Evolutionary conservation across 2,329 filamentous ascomycete genomes (phyloP).

Genomic region (Sporothrix luriei): DNA sequence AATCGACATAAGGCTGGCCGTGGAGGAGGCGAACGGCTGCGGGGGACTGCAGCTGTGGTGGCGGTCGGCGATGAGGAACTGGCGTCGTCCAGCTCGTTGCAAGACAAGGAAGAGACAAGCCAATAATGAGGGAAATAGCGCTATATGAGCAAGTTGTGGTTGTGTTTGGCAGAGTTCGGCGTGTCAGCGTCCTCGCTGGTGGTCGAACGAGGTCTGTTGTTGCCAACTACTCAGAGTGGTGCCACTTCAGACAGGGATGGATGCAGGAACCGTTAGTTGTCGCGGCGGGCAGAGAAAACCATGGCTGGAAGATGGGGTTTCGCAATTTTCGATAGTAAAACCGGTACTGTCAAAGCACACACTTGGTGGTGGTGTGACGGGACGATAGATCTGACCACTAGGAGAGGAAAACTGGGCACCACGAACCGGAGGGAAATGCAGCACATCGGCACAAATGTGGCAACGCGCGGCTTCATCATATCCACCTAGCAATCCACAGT

Average conservation of each 20-base stretch:
- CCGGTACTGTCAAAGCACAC: slow-evolving; percentile 22
- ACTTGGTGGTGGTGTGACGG: slow-evolving; percentile 8
- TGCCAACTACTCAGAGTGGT: slow-evolving; percentile 12
- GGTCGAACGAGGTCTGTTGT: slow-evolving; percentile 9
- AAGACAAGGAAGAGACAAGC: background rate
- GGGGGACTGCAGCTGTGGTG: too few species aligned
- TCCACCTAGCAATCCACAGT: too few species aligned
- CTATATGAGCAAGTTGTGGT: background rate
- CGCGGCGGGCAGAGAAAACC: slow-evolving; percentile 2
- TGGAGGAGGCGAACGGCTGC: background rate
- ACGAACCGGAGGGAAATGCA: background rate
- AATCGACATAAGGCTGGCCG: background rate
- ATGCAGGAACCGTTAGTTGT: background rate
- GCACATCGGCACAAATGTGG: background rate
- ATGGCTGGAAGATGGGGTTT: slow-evolving; percentile 26
- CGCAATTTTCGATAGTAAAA: slow-evolving; percentile 29
- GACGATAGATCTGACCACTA: slow-evolving; percentile 23
- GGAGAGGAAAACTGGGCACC: slow-evolving; percentile 5
- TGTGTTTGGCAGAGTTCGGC: background rate
- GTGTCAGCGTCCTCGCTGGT: background rate
- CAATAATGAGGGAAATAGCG: background rate
- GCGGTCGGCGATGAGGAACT: background rate
- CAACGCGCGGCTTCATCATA: too few species aligned
- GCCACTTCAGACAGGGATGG: slow-evolving; percentile 22
- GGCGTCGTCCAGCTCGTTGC: background rate